Percentiles rank a stretch among this genome's conserved stretches.
Evolutionary conservation across 257 asterid species (phyloP).

Genomic region (Rhazya stricta): DNA sequence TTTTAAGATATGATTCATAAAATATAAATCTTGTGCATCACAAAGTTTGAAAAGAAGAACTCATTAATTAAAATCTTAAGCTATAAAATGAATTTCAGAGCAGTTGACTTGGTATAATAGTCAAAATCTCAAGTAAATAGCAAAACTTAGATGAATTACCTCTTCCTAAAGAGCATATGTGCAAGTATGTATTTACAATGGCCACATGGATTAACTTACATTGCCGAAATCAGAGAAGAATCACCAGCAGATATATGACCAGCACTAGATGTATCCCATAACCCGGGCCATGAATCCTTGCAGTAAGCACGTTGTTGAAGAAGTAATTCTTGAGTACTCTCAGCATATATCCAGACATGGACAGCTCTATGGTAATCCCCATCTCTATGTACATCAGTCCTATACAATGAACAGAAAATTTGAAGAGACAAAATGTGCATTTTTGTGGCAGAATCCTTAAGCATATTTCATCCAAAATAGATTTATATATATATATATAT

Average conservation of each 20-base stretch:
- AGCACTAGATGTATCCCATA: slow-evolving; percentile 96
- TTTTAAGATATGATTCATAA: not conserved
- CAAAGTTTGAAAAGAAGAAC: not conserved
- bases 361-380: slow-evolving; percentile 96
- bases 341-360: slow-evolving; percentile 90
- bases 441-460: not conserved
- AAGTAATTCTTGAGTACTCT: slow-evolving; percentile 76
- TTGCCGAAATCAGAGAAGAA: slow-evolving; percentile 83
- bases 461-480: not conserved
- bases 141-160: not conserved
- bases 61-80: not conserved
- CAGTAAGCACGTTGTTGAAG: slow-evolving; percentile 74
- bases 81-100: not conserved
- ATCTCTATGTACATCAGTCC: slow-evolving; percentile 74
- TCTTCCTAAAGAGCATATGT: not conserved
- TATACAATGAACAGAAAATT: slow-evolving; percentile 23
- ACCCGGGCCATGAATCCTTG: slow-evolving; percentile 97
- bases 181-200: not conserved
- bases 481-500: no score
- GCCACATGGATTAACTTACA: slow-evolving; percentile 30
- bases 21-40: not conserved
- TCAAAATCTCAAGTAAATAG: not conserved
- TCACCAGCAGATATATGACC: slow-evolving; percentile 98
- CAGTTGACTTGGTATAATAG: not conserved
- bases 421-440: not conserved